A percentile compares a stretch with the other conserved stretches of the same genome.
These are phyloP conservation scores for Saccharomycopsis sp. DNA, from an alignment of 805 yeast genomes.

Conservation along the genomic window DNA sequence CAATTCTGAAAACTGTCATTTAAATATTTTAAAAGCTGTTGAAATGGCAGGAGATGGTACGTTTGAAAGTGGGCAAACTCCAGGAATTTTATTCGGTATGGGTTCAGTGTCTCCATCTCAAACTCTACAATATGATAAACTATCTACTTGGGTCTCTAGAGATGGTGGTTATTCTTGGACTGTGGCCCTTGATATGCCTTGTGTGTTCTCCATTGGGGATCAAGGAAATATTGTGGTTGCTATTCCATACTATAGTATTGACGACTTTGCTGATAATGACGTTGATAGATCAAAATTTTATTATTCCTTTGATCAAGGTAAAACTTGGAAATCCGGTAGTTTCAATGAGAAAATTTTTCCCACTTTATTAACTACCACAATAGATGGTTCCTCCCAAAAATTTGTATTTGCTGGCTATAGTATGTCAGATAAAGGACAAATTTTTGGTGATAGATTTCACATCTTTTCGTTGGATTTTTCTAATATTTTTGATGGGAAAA, in stretches of 20 bases:
- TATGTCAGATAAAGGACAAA: not conserved
- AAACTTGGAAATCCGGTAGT: conserved; percentile 44
- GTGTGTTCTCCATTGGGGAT: conserved; percentile 58
- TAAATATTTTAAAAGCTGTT: conserved; percentile 28
- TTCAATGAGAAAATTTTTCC: conserved; percentile 37
- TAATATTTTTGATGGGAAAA: conserved; percentile 36
- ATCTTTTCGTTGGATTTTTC: conserved; percentile 41
- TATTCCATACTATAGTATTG: conserved; percentile 32
- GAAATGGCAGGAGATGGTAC: conserved; percentile 23
- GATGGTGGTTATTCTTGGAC: conserved; percentile 77
- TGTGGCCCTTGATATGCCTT: conserved; percentile 40
- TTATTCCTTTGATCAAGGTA: conserved; percentile 68
- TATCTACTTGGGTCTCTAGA: conserved; percentile 51
- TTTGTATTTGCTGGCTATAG: conserved; percentile 39
- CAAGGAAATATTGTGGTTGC: conserved; percentile 69
- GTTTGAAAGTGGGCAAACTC: conserved; percentile 31
- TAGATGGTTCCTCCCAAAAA: conserved; percentile 59
- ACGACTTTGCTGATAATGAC: conserved; percentile 23
- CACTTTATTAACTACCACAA: conserved; percentile 38
- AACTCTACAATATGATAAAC: conserved; percentile 11
- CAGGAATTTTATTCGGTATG: conserved; percentile 35
- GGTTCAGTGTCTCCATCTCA: conserved; percentile 29
- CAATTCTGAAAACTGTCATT: conserved; percentile 25
- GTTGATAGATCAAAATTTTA: conserved; percentile 23
- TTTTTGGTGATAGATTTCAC: conserved; percentile 9